Conservation (phyloP, 1,284 basidiomycete species). For the Schizophyllum commune region DNA sequence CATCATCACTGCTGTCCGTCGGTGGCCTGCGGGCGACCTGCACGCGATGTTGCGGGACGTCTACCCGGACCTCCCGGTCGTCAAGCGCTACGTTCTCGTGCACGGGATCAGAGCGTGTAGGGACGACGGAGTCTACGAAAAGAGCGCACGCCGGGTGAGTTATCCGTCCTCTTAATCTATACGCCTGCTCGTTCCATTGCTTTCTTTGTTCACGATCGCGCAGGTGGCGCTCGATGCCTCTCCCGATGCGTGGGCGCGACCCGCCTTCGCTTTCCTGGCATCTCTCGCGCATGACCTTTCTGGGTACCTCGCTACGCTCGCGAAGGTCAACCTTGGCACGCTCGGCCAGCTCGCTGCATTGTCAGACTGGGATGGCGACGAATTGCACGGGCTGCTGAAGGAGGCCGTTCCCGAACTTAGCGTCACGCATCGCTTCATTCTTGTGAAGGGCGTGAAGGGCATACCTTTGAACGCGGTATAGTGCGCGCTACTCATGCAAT, state of each 20-base stretch:
- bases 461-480: neutral
- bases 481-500: no score
- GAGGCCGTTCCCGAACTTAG: neutral
- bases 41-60: neutral
- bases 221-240: neutral
- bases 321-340: neutral
- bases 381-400: neutral
- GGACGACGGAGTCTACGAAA: neutral
- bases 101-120: neutral
- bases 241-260: neutral
- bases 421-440: neutral
- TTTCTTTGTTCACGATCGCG: no score
- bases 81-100: neutral
- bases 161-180: neutral
- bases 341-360: neutral
- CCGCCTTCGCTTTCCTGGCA: neutral
- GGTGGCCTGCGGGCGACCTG: neutral
- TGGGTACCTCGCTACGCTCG: neutral
- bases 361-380: neutral
- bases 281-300: neutral
- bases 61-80: neutral
- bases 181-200: no score
- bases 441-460: neutral
- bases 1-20: neutral
- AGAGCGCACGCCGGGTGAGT: neutral